Base-by-base conservation (phyloP, 139 green algal genomes). In the Chlamydomonas sp. region DNA sequence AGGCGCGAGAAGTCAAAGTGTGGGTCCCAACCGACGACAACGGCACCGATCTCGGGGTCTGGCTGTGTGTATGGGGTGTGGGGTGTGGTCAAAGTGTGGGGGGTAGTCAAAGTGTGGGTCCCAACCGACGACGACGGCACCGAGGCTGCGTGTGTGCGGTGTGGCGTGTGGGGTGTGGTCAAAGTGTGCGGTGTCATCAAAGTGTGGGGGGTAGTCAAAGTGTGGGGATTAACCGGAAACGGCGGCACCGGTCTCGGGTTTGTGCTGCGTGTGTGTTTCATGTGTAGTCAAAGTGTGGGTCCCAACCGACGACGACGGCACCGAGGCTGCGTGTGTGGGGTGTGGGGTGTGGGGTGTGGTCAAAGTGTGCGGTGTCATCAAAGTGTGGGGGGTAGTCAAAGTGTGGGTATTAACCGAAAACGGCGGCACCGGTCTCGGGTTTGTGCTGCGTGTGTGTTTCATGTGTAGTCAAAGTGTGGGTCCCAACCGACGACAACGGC, bases 401-500 rank as follows among this genome's bases (percentile, higher is more conserved):
- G 5, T 16, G 1, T 5, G 67, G 58, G 59, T 91, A 83, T 71
- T 74, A 88, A 10, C 82, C 80, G 33, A 87, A 73, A 34, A 89
- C 70, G 35, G 89, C 83, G 0, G 81, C 83, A 0, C 83, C 80
- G 33, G n/a, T 80, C 29, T 28, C 26, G 0, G 66, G 60, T 50
- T 89, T 83, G 6, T 90, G 35, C 73, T 83, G 63, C 48, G 74
- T n/a, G n/a, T n/a, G n/a, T n/a, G 26, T 1, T 34, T 28, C n/a
- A n/a, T n/a, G 31, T 38, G 70, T 91, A 90, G 10, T 29, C 69
- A 47, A 91, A 90, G 4, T 22, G 1, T 4, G 69, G 61, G 58
- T 91, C 86, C 74, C 77, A 89, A 10, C 83, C 81, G 29, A 88
- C 77, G 34, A 90, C 72, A 35, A 91, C 83, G 0, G 81, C 83